Conservation (phyloP, 768 basidiomycete genomes). For the Rhodotorula paludigena region DNA sequence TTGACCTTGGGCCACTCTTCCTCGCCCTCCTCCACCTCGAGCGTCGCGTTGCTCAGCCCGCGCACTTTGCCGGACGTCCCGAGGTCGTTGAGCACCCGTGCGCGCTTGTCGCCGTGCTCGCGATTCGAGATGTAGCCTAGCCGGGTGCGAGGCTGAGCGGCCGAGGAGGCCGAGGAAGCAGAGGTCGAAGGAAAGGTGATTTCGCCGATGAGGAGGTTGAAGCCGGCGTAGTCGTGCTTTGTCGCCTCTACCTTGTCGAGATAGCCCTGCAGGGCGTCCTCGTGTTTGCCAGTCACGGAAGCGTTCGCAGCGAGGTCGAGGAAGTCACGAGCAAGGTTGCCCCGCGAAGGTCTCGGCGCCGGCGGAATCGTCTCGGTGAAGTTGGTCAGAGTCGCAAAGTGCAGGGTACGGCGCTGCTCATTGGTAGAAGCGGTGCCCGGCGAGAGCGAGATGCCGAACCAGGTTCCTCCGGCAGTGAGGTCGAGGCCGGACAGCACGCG, state of each 20-base stretch:
- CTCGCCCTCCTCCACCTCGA: conserved; percentile 23
- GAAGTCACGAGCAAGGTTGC: conserved; percentile 45
- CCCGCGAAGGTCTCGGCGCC: conserved; percentile 36
- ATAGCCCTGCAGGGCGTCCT: conserved; percentile 33
- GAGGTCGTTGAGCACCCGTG: background rate
- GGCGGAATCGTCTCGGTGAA: conserved; percentile 36
- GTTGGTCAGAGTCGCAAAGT: conserved; percentile 42
- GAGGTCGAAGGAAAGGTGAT: conserved; percentile 11
- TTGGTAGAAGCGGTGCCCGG: background rate
- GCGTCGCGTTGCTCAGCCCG: conserved; percentile 36
- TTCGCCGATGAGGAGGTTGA: conserved; percentile 47
- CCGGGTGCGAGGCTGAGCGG: background rate
- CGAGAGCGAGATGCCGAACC: conserved; percentile 46
- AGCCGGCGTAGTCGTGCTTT: conserved; percentile 46
- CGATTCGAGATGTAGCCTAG: conserved; percentile 28
- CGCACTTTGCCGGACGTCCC: conserved; percentile 3
- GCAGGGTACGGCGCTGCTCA: background rate
- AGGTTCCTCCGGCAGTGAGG: conserved; percentile 46
- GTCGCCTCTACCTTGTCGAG: conserved; percentile 27
- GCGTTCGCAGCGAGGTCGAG: conserved; percentile 21
- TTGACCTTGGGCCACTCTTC: conserved; percentile 47
- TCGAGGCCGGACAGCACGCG: conserved; percentile 45
- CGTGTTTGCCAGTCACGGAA: background rate
- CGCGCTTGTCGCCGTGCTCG: conserved; percentile 9
- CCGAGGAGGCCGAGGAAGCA: background rate